Evolutionary conservation across 129 eudicot species (phyloP).

Genomic region (Helianthus tuberosus): DNA sequence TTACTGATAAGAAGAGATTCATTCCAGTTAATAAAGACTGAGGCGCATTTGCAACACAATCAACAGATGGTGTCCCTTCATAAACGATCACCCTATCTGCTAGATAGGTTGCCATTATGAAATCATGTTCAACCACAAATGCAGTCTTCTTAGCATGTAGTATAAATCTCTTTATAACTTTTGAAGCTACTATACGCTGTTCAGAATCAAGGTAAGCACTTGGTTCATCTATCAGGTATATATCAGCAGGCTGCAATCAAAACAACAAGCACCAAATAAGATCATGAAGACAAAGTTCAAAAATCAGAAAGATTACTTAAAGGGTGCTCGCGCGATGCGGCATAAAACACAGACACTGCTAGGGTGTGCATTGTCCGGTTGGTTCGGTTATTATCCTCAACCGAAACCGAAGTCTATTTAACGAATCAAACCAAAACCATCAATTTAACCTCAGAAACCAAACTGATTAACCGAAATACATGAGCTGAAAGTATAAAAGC

Average conservation of each 20-base stretch:
- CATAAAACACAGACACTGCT: too few species aligned
- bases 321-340: too few species aligned
- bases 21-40: conserved; percentile 83
- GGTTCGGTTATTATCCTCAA: background rate
- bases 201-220: conserved; percentile 90
- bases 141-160: conserved; percentile 84
- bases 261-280: conserved; percentile 17
- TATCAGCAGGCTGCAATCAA: conserved; percentile 83
- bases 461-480: too few species aligned
- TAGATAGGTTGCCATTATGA: conserved; percentile 87
- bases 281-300: background rate
- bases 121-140: conserved; percentile 90
- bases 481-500: too few species aligned
- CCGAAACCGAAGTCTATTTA: too few species aligned
- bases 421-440: too few species aligned
- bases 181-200: conserved; percentile 92
- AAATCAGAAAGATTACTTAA: background rate
- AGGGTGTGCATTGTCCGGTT: too few species aligned
- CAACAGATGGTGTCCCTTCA: conserved; percentile 77
- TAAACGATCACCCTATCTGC: conserved; percentile 89
- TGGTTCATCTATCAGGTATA: conserved; percentile 88
- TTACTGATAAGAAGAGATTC: conserved; percentile 91
- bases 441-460: too few species aligned
- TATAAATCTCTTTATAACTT: conserved; percentile 86
- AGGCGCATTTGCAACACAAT: conserved; percentile 83